Base-by-base conservation (phyloP, 228 moss, liverwort and hornwort genomes). In the Sphagnum magellanicum region DNA sequence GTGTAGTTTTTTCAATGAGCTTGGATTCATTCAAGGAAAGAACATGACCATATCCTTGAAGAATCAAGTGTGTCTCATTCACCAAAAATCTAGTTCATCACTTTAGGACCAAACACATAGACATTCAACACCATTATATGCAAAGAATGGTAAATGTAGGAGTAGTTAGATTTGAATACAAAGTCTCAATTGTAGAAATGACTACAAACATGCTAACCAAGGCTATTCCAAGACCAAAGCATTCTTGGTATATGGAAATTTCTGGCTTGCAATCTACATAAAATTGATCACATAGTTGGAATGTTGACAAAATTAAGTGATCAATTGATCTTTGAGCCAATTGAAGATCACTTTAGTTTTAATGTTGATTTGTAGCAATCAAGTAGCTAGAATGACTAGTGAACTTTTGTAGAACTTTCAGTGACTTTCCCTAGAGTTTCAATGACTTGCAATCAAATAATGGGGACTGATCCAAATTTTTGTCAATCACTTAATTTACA, bases 121-220 rank as follows among this genome's bases (percentile, higher is more conserved):
- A 61, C 61, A 61, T 61, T 61, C 61, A 61, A 61, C 61, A 16
- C 16, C 61, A 61, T 16, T 14, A 61, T 61, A 4, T 61, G n/a
- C 13, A 17, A 6, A 15, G 6, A 15, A 61, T 61, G 61, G 61
- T 17, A 15, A 16, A 6, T 61, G 61, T 15, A 8, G 9, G 55
- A 12, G 55, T 8, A 55, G 55, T 55, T 12, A 55, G 55, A 55
- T 4, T 55, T 55, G 55, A 55, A 55, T 55, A 3, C 12, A 8
- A 32, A 32, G 2, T 8, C 4, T 12, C 55, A 8, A 8, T 12
- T 55, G 55, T 8, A 55, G 12, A 55, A 12, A 8, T 55, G 55
- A 12, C 9, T 55, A 12, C 55, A 55, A 1, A 55, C 12, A 55
- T 55, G 8, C 55, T 55, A 8, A 55, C 55, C 8, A 55, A 55